Base-by-base conservation (phyloP, 352 stramenopile species). In the Pythium vanterpoolii region DNA sequence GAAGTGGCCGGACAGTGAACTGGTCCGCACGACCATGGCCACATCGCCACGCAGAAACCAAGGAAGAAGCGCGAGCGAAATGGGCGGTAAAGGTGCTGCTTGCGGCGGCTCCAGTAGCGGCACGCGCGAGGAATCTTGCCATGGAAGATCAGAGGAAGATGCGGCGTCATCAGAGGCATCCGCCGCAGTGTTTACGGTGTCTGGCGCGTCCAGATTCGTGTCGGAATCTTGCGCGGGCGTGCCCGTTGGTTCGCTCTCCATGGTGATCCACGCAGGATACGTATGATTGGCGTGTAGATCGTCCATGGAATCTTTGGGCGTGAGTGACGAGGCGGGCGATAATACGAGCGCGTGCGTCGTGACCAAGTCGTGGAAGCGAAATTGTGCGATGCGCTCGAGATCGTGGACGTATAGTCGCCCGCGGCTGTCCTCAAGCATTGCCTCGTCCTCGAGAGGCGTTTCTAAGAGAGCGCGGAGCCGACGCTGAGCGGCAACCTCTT, bases 11-110 rank as follows among this genome's bases (percentile, higher is more conserved):
- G 14, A 44, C 14, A 23, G 10, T 24, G 16, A 18, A 23, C 33
- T 26, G 21, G n/a, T 31, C 11, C 66, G 50, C 43, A 79, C 68
- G 43, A 76, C 30, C 56, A 65, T 72, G 11, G 18, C 45, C 34
- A 73, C 52, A 21, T 85, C 75, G 2, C 52, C 36, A 5, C 49
- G 62, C 21, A 85, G 50, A 66, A 66, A 73, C 62, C 52, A 74
- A 14, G 74, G 66, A 39, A 56, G 64, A 48, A 55, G 42, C 1
- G 46, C 38, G 5, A 68, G 19, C 3, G 26, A 18, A 19, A 58
- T 55, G 38, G 46, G 16, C 24, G 24, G 27, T n/a, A 19, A 23
- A 26, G 2, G 11, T 24, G 13, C 13, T 27, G 1, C 36, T 14
- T 10, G 3, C 23, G 38, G 4, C 14, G 14, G n/a, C 18, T n/a